These are phyloP conservation scores for Trebouxiophyceae sp. DNA, from an alignment of 163 green algal species.

Conservation along the genomic window DNA sequence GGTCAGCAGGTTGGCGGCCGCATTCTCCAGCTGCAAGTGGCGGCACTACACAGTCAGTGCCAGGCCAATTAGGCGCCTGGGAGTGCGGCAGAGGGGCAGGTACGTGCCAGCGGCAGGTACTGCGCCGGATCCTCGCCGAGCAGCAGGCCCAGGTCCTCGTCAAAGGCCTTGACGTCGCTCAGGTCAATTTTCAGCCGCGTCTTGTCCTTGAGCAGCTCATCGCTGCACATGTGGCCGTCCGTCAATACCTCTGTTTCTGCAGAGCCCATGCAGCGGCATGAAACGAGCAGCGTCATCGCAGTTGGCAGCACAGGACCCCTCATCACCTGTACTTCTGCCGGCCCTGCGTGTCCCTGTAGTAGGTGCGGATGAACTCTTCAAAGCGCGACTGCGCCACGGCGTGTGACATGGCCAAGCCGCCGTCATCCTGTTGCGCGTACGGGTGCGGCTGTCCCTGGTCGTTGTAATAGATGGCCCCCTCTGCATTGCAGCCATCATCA, in stretches of 20 bases:
- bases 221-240: constrained; percentile 4
- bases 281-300: constrained; percentile 2
- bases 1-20: constrained; percentile 13
- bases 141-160: constrained; percentile 32
- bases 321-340: constrained; percentile 20
- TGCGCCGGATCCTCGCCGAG: constrained; percentile 47
- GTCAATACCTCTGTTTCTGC: background rate
- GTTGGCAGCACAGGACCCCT: no score
- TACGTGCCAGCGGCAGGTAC: constrained; percentile 48
- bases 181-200: constrained; percentile 53
- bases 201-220: constrained; percentile 47
- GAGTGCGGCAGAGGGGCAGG: no score
- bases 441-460: background rate
- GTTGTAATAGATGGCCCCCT: background rate
- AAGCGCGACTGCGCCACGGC: constrained; percentile 32
- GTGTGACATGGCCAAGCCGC: background rate
- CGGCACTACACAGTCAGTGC: background rate
- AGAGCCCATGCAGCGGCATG: background rate
- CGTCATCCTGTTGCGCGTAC: background rate
- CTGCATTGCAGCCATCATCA: no score
- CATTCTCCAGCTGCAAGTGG: constrained; percentile 27
- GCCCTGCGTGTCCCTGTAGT: constrained; percentile 14
- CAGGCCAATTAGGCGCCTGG: no score
- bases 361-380: constrained; percentile 41
- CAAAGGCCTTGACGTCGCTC: constrained; percentile 45